Percentiles rank a stretch among this genome's conserved stretches.
Evolutionary conservation across 2,329 filamentous ascomycete species (phyloP).

Genomic region (Scleromitrula shiraiana): DNA sequence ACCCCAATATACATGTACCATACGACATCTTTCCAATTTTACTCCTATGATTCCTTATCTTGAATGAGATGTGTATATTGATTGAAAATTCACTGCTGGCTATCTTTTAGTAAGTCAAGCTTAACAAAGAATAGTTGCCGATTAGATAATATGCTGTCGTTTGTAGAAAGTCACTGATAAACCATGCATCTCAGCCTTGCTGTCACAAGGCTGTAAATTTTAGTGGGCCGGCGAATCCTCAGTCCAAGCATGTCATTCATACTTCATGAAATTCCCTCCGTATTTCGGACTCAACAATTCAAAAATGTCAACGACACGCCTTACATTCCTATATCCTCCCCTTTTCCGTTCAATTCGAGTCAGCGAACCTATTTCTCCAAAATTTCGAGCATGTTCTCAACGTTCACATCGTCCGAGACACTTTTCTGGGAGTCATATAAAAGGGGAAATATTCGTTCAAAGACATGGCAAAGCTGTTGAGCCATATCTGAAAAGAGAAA

Average conservation of each 20-base stretch:
- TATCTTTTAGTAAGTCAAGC: no score
- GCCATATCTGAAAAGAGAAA: constrained; percentile 35
- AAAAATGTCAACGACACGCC: constrained; percentile 51
- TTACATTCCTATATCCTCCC: constrained; percentile 63
- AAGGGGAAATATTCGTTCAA: constrained; percentile 40
- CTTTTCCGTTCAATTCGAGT: constrained; percentile 48
- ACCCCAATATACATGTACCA: no score
- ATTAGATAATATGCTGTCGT: no score
- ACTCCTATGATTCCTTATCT: no score
- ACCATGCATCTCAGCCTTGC: neutral
- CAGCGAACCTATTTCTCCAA: constrained; percentile 37
- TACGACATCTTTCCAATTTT: no score
- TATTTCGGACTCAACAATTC: neutral
- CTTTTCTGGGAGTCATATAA: constrained; percentile 33
- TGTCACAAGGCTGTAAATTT: neutral
- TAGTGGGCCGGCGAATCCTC: neutral
- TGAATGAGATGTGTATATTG: no score
- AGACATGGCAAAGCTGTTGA: constrained; percentile 56
- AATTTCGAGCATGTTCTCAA: constrained; percentile 23
- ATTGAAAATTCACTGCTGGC: no score
- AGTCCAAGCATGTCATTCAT: neutral
- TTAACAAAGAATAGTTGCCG: no score
- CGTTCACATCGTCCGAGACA: constrained; percentile 22
- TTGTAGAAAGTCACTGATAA: no score
- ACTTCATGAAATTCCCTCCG: neutral